These are phyloP conservation scores for Gaeumannomyces sp. DNA, from an alignment of 2,329 filamentous ascomycete genomes.

Conservation along the genomic window DNA sequence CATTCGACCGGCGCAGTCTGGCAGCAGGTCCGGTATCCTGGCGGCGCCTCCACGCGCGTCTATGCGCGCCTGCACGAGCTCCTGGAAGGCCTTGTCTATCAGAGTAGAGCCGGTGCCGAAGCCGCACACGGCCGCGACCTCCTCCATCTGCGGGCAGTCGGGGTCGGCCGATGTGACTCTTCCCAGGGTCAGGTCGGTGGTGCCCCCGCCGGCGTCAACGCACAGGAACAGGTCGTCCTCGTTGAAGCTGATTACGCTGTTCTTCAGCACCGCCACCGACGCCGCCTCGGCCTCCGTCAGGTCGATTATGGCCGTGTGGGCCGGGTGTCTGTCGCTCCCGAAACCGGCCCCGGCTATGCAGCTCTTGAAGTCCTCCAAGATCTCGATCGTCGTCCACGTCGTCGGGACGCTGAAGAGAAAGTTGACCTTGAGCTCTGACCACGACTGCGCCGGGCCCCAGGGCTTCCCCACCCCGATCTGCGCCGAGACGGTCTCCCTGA, in stretches of 20 bases:
- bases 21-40: no score
- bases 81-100: slow-evolving; percentile 37
- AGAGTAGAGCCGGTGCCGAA: slow-evolving; percentile 38
- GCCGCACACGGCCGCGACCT: slow-evolving; percentile 33
- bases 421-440: slow-evolving; percentile 38
- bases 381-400: slow-evolving; percentile 44
- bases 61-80: slow-evolving; percentile 29
- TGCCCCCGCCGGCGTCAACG: slow-evolving; percentile 40
- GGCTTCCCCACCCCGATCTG: slow-evolving; percentile 28
- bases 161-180: no score
- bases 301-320: slow-evolving; percentile 34
- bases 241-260: slow-evolving; percentile 30
- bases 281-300: slow-evolving; percentile 43
- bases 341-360: slow-evolving; percentile 44
- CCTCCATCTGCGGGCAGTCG: slow-evolving; percentile 16
- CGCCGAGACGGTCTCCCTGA: slow-evolving; percentile 37
- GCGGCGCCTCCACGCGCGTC: no score
- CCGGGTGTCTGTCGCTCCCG: slow-evolving; percentile 21
- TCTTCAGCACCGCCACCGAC: slow-evolving; percentile 39
- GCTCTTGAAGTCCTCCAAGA: slow-evolving; percentile 43
- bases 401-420: slow-evolving; percentile 54
- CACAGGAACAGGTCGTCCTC: slow-evolving; percentile 35
- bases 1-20: no score
- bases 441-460: slow-evolving; percentile 25
- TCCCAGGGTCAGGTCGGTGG: slow-evolving; percentile 37